These are phyloP conservation scores for Linnemannia hyalina DNA, from an alignment of 192 early-diverging fungal genomes.

Conservation along the genomic window DNA sequence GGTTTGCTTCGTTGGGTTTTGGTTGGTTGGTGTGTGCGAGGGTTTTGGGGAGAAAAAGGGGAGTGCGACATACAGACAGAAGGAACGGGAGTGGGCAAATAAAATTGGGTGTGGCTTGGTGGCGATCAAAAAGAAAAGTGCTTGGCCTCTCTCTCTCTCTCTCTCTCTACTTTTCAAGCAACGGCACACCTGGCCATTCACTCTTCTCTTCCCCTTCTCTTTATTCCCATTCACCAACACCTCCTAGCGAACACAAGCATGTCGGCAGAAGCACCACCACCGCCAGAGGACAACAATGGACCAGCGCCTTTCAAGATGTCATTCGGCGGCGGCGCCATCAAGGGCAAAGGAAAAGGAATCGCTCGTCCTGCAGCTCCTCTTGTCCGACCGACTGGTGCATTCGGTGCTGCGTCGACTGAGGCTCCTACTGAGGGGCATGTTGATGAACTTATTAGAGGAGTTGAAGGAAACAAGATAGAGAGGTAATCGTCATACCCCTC, in stretches of 20 bases:
- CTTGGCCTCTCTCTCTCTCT: conserved; percentile 5
- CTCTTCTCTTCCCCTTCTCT: neutral
- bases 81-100: neutral
- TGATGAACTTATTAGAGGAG: conserved; percentile 59
- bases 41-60: neutral
- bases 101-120: conserved; percentile 1
- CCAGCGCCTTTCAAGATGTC: conserved; percentile 40
- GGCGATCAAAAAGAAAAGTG: conserved; percentile 9
- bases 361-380: conserved; percentile 25
- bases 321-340: neutral
- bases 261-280: conserved; percentile 25
- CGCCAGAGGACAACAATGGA: neutral
- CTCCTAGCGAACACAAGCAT: neutral
- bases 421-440: conserved; percentile 17
- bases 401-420: conserved; percentile 22
- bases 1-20: too few relatives aligned
- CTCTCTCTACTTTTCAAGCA: neutral
- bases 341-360: conserved; percentile 18
- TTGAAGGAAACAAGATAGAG: conserved; percentile 63
- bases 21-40: neutral
- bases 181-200: neutral
- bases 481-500: conserved; percentile 33
- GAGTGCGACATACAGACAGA: neutral
- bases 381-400: conserved; percentile 29
- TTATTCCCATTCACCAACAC: neutral